Evolutionary conservation across 2,329 filamentous ascomycete species (phyloP), one percentile per base, ranked within the genome.

Genomic region (Microcyclosporella mali): DNA sequence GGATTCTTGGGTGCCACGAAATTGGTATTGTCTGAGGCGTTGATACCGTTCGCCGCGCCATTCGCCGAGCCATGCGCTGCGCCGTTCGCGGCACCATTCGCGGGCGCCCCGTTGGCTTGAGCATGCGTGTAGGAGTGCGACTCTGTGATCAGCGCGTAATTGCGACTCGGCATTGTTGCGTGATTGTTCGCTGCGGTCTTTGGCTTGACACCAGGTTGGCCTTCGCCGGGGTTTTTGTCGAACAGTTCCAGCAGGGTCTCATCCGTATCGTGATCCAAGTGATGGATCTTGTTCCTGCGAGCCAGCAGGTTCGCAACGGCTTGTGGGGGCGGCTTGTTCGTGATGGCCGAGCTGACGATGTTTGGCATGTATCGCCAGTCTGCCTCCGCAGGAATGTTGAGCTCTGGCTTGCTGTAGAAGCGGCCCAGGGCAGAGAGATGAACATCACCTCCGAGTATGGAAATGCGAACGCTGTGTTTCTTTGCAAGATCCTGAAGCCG

Each of bases 121-220:
- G 52, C 41, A 15, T 43, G 41, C 4, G 41, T 45, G 46, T 47
- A 62, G 34, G 38, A 56, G 47, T 64, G 59, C 11, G 66, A 70
- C 55, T 82, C 78, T 33, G 73, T 73, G 61, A 82, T 77, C 59
- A 77, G 78, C 44, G 79, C 79, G 58, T 78, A 82, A 62, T 83
- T 82, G 41, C 79, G 70, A 38, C 73, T 78, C 1, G 79, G 79
- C 79, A 95, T 95, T 9, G 89, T 95, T 49, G 87, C 85, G 51
- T 86, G 77, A 66, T 95, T 95, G 60, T 76, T 83, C 33, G 70
- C 70, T 1, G 81, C 77, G 3, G 84, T 86, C 68, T 89, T 82
- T 49, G 69, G 66, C 42, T 66, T 61, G 25, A 70, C 67, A 8
- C 74, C 74, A 4, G 65, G 60, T 19, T 53, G 52, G 10, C 51